Conservation (phyloP, 2,329 filamentous ascomycete genomes). For the Colletotrichum sp. region DNA sequence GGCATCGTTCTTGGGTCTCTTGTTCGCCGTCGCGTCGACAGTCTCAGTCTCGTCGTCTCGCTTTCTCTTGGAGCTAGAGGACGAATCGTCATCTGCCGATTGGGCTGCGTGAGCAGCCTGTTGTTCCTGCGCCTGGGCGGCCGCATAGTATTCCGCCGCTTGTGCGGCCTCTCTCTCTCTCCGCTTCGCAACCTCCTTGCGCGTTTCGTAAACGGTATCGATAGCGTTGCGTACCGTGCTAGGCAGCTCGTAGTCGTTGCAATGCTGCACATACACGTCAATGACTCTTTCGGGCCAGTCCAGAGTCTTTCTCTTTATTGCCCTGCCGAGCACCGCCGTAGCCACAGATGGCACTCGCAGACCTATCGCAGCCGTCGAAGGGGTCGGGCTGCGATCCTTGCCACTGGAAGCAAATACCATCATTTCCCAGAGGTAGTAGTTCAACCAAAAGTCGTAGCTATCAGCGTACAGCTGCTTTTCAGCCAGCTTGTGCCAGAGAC, state of each 20-base stretch:
- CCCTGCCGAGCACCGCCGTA: constrained; percentile 77
- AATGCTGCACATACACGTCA: constrained; percentile 78
- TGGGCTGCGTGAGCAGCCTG: constrained; percentile 30
- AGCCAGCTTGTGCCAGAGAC: constrained; percentile 75
- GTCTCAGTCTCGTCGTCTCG: constrained; percentile 62
- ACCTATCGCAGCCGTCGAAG: constrained; percentile 47
- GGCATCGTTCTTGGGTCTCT: constrained; percentile 66
- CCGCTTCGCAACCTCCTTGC: constrained; percentile 66
- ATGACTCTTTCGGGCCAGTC: constrained; percentile 81
- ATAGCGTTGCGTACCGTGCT: constrained; percentile 76
- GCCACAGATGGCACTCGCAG: constrained; percentile 73
- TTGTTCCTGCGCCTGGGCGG: constrained; percentile 40
- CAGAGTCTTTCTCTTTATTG: constrained; percentile 64
- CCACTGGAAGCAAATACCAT: constrained; percentile 59
- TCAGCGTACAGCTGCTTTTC: constrained; percentile 69
- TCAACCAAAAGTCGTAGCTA: constrained; percentile 92
- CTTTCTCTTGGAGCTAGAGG: constrained; percentile 71
- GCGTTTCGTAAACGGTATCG: constrained; percentile 73
- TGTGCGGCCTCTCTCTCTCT: constrained; percentile 69
- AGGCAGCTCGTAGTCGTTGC: constrained; percentile 87
- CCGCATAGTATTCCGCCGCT: constrained; percentile 58
- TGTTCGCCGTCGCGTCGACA: constrained; percentile 59
- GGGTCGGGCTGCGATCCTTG: constrained; percentile 58
- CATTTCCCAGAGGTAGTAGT: constrained; percentile 93
- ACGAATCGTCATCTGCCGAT: constrained; percentile 35